Percentiles rank a stretch among this genome's conserved stretches.
Evolutionary conservation across 371 early-diverging fungal species (phyloP).

Genomic region (Mucor ambiguus): DNA sequence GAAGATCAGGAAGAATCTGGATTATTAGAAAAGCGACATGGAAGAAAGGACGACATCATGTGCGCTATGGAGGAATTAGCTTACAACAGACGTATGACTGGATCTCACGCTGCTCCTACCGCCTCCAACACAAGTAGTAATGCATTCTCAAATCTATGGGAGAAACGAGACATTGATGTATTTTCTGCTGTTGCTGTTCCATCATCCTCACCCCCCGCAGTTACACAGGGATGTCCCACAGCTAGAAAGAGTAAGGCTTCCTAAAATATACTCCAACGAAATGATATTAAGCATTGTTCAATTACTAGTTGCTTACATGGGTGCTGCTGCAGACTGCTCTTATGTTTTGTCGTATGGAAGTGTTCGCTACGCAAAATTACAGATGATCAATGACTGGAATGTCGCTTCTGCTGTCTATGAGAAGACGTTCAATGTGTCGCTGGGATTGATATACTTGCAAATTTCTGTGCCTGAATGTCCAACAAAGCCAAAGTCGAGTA

Average conservation of each 20-base stretch:
- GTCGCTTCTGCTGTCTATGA: conserved; percentile 86
- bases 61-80: conserved; percentile 31
- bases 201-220: background rate
- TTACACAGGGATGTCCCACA: conserved; percentile 24
- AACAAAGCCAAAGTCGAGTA: conserved; percentile 19
- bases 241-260: conserved; percentile 21
- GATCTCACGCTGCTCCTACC: conserved; percentile 14
- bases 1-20: background rate
- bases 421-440: conserved; percentile 83
- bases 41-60: conserved; percentile 6
- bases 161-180: conserved; percentile 11
- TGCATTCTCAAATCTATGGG: conserved; percentile 19
- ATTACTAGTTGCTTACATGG: conserved; percentile 39
- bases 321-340: conserved; percentile 79
- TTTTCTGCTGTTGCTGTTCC: background rate
- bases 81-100: conserved; percentile 25
- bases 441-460: conserved; percentile 84
- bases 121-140: background rate
- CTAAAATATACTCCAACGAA: background rate
- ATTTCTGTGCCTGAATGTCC: conserved; percentile 71
- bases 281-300: background rate
- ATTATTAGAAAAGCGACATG: conserved; percentile 1
- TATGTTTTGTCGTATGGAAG: conserved; percentile 65
- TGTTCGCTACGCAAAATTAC: conserved; percentile 62
- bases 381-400: conserved; percentile 80